Conservation (phyloP, 129 eudicot genomes). For the sunflower (Helianthus annuus) region HanXRQr2.0-SUNRISE NC_035442.2:128402021-128402520, state of each 20-base stretch:
- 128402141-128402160: constrained; percentile 9
- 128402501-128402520: no score
- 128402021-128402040: background rate
- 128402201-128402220: constrained; percentile 21
- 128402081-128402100: background rate
- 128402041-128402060: background rate
- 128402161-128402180: background rate
- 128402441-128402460: no score
- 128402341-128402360: no score
- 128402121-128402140: constrained; percentile 11
- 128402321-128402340: no score
- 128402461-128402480: no score
- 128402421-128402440: no score
- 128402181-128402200: constrained; percentile 23
- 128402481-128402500: no score
- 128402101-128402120: background rate
- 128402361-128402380: no score
- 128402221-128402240: constrained; percentile 20
- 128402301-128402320: no score
- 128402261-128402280: background rate
- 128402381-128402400: no score
- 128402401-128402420: no score
- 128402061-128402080: background rate
- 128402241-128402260: background rate
- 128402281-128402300: background rate